phyloP scores from a whole-genome alignment of 192 early-diverging fungal species.

The Coemansia sp. region DNA sequence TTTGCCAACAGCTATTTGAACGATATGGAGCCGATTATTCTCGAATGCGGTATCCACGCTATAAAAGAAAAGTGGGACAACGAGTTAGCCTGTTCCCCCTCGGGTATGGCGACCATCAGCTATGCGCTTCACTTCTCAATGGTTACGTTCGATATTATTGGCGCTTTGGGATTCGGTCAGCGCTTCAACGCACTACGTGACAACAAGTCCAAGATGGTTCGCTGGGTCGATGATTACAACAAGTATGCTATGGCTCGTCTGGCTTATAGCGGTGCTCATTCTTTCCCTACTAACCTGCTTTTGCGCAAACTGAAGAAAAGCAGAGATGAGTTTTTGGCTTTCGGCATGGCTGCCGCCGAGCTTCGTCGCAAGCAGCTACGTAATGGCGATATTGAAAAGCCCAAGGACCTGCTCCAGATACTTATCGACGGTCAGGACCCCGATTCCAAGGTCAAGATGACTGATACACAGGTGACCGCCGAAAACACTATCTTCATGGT shows the following conservation, averaged over 20 bases:
- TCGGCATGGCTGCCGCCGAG: conserved; percentile 15
- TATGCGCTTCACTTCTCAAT: conserved; percentile 31
- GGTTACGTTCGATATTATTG: conserved; percentile 36
- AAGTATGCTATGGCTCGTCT: conserved; percentile 8
- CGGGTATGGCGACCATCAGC: conserved; percentile 14
- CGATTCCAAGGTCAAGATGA: conserved; percentile 42
- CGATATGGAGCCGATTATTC: conserved; percentile 35
- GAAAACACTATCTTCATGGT: conserved; percentile 36
- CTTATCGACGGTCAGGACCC: conserved; percentile 48
- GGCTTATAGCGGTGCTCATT: conserved; percentile 1
- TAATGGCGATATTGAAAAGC: conserved; percentile 18
- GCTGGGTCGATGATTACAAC: conserved; percentile 27
- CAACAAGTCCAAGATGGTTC: conserved; percentile 18
- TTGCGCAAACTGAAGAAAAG: conserved; percentile 15
- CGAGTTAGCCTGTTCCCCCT: neutral
- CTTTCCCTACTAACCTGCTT: conserved; percentile 20
- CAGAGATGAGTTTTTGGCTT: conserved; percentile 28
- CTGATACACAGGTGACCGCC: conserved; percentile 28
- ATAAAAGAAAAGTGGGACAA: conserved; percentile 38
- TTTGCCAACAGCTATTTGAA: conserved; percentile 29
- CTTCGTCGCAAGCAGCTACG: conserved; percentile 16
- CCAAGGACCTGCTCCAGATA: conserved; percentile 51
- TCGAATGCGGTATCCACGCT: conserved; percentile 28
- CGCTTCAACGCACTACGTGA: conserved; percentile 33
- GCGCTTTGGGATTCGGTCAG: conserved; percentile 41